Evolutionary conservation across 176 grass and related monocot genomes (phyloP).

Genomic region (Oryza longistaminata): DNA sequence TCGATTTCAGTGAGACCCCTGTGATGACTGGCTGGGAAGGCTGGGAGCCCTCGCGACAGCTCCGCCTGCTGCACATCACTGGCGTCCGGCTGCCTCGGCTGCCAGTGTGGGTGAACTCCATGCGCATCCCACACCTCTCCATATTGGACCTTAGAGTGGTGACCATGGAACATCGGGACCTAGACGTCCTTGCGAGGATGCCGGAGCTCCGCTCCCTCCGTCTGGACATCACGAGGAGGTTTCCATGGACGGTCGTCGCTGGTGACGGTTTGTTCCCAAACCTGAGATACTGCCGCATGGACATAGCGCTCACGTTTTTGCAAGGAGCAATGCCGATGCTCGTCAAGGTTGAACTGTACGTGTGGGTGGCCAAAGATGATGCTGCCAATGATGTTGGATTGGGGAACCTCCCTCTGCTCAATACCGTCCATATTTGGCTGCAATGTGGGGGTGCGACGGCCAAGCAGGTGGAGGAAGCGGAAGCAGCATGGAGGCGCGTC

Average conservation of each 20-base stretch:
- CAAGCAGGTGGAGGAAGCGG: not conserved
- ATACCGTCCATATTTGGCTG: accelerated
- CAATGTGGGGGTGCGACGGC: not conserved
- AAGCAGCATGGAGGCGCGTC: not conserved
- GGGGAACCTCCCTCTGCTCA: not conserved
- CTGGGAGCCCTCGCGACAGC: not conserved
- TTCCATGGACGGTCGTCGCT: too few species aligned
- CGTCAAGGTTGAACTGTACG: not conserved
- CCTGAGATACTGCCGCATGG: not conserved
- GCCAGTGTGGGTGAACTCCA: not conserved
- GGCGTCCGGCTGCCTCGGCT: not conserved
- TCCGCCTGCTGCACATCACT: not conserved
- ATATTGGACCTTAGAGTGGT: accelerated
- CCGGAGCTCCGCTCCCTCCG: not conserved
- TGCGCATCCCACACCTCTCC: not conserved
- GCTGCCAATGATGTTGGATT: not conserved
- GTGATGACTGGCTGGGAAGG: not conserved
- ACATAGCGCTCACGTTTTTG: not conserved
- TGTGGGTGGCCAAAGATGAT: not conserved
- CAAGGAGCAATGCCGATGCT: not conserved
- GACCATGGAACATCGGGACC: not conserved
- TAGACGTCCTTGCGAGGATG: not conserved
- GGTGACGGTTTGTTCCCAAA: too few species aligned
- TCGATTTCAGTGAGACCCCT: too few species aligned
- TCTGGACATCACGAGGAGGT: not conserved